phyloP scores from a whole-genome alignment of 2,329 filamentous ascomycete species.

The Xylariaceae sp. region DNA sequence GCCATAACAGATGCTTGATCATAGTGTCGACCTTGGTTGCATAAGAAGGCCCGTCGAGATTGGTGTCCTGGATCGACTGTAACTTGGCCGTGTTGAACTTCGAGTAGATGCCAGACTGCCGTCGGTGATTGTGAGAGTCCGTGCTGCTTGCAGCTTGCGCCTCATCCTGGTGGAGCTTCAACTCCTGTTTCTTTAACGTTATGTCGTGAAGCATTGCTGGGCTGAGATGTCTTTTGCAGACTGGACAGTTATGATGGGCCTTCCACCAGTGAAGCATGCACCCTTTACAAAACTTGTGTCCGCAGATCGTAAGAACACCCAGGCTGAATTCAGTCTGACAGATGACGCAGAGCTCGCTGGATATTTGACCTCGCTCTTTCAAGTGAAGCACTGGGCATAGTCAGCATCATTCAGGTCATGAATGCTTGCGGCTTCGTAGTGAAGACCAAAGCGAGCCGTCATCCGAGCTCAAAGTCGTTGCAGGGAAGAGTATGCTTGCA shows the following conservation, averaged over 20 bases:
- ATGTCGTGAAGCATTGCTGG: constrained; percentile 73
- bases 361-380: constrained; percentile 51
- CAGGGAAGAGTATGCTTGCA: no score
- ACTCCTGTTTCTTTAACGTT: constrained; percentile 67
- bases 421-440: no score
- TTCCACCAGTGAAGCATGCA: constrained; percentile 77
- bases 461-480: no score
- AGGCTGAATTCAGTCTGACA: constrained; percentile 69
- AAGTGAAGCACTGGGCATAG: constrained; percentile 40
- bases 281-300: constrained; percentile 85
- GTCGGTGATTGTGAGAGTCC: constrained; percentile 13
- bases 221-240: constrained; percentile 68
- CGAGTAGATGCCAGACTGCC: constrained; percentile 59
- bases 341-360: constrained; percentile 71
- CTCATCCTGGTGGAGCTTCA: constrained; percentile 57
- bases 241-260: constrained; percentile 67
- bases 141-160: neutral
- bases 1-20: constrained; percentile 74
- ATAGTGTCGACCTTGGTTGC: constrained; percentile 87
- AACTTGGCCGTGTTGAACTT: constrained; percentile 65
- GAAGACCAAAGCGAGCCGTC: no score
- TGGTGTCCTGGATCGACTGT: constrained; percentile 73
- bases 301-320: constrained; percentile 81
- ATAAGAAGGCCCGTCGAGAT: constrained; percentile 65
- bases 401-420: no score